Percentiles rank a stretch among this genome's conserved stretches.
Evolutionary conservation across 306 rosid species (phyloP).

Genomic region (Cercis canadensis): DNA sequence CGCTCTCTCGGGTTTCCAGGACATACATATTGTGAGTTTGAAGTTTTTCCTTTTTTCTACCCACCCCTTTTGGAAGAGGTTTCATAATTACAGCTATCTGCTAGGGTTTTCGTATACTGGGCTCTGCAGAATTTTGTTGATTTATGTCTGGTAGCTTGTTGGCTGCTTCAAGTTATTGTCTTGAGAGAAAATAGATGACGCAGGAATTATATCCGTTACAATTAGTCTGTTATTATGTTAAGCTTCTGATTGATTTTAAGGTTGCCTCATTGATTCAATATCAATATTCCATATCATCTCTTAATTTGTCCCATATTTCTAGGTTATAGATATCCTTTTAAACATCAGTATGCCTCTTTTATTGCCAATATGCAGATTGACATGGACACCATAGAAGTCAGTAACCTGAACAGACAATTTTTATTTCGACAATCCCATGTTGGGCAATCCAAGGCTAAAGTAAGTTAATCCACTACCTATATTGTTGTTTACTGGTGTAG

Average conservation of each 20-base stretch:
- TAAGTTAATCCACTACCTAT: slow-evolving; percentile 40
- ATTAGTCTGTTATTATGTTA: too few species aligned
- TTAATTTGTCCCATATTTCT: slow-evolving; percentile 22
- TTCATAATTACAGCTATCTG: not conserved
- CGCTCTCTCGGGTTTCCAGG: slow-evolving; percentile 93
- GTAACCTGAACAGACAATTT: slow-evolving; percentile 99
- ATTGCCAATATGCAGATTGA: slow-evolving; percentile 75
- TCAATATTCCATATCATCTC: not conserved
- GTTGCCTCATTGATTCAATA: too few species aligned
- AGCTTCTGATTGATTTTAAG: too few species aligned
- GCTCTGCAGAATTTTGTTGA: slow-evolving; percentile 38
- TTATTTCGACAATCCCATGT: slow-evolving; percentile 97
- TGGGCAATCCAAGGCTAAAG: slow-evolving; percentile 96
- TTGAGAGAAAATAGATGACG: too few species aligned
- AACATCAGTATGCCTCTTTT: slow-evolving; percentile 22
- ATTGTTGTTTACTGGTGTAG: slow-evolving; percentile 22
- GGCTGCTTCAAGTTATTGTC: too few species aligned
- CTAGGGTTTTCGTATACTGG: slow-evolving; percentile 45
- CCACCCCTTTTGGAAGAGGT: not conserved
- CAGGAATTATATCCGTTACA: too few species aligned
- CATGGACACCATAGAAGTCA: slow-evolving; percentile 99
- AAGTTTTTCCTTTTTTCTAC: not conserved
- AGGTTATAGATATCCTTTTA: slow-evolving; percentile 22
- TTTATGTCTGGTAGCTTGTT: too few species aligned
- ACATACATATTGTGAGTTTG: slow-evolving; percentile 84